Conservation (phyloP, 257 asterid genomes). For the Primulina tabacum region DNA sequence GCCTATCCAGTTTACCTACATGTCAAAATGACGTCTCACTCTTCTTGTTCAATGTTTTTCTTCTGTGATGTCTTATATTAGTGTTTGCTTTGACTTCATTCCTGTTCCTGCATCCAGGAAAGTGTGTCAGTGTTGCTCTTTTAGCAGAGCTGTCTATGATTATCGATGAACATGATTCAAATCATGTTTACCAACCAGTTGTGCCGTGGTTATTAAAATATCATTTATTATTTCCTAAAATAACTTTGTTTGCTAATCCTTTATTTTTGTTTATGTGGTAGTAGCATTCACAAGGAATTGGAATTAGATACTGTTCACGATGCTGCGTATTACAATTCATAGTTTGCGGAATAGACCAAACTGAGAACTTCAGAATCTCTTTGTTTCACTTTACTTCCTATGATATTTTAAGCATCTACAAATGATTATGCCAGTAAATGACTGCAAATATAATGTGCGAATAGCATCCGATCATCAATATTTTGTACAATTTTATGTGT, state of each 20-base stretch:
- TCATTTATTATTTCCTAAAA: not conserved
- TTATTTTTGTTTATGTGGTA: slow-evolving; percentile 1
- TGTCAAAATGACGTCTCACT: not conserved
- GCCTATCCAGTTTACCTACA: slow-evolving; percentile 3
- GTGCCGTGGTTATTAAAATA: not conserved
- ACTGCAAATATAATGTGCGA: not conserved
- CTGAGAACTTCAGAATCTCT: slow-evolving; percentile 1
- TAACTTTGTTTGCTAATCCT: not conserved
- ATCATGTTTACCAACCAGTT: not conserved
- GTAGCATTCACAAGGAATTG: not conserved
- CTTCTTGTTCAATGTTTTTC: slow-evolving; percentile 4
- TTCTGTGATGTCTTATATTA: not conserved
- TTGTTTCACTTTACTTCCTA: not conserved
- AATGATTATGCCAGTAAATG: not conserved
- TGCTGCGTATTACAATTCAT: not conserved
- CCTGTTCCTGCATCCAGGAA: not conserved
- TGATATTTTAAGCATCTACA: not conserved
- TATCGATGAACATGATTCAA: not conserved
- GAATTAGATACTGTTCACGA: not conserved
- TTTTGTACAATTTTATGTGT: slow-evolving; percentile 20
- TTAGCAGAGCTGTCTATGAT: not conserved
- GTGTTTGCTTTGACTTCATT: slow-evolving; percentile 3
- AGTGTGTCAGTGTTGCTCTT: not conserved
- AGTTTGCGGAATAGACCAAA: not conserved
- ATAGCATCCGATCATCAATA: not conserved